phyloP scores from a whole-genome alignment of 2,329 filamentous ascomycete genomes.

The Pseudogymnoascus sp. region DNA sequence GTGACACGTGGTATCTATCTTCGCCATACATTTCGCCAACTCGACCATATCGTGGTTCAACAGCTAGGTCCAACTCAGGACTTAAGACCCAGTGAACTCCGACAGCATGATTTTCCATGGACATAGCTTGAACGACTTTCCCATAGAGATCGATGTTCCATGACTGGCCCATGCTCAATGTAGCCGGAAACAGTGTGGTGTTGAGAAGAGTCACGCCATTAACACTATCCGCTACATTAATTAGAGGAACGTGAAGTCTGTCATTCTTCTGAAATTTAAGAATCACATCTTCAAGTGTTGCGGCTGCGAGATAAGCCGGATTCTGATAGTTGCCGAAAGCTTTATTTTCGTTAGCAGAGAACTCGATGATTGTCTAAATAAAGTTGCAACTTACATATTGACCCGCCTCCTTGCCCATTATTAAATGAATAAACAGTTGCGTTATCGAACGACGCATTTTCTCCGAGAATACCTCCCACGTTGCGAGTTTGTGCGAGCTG shows the following conservation, averaged over 20 bases:
- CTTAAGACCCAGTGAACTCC: conserved; percentile 30
- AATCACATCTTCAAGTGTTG: background rate
- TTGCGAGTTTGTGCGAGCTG: background rate
- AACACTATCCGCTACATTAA: conserved; percentile 25
- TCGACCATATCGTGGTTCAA: conserved; percentile 27
- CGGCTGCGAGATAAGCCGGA: background rate
- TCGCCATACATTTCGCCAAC: conserved; percentile 27
- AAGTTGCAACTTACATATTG: background rate
- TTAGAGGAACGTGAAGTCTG: conserved; percentile 18
- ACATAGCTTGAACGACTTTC: conserved; percentile 23
- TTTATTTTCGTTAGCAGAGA: background rate
- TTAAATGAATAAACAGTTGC: background rate
- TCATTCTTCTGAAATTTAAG: background rate
- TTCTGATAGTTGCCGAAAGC: background rate
- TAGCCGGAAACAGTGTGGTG: conserved; percentile 29
- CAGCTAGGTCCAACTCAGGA: conserved; percentile 28
- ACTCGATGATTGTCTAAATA: background rate
- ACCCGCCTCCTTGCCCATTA: background rate
- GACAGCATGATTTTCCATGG: conserved; percentile 27
- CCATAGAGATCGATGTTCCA: conserved; percentile 28
- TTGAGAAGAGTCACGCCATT: conserved; percentile 27
- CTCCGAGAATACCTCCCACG: background rate
- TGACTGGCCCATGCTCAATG: conserved; percentile 23
- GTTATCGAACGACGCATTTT: background rate
- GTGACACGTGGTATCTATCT: conserved; percentile 27